Conservation (phyloP, 768 basidiomycete genomes). For the Kwoniella heveanensis region DNA sequence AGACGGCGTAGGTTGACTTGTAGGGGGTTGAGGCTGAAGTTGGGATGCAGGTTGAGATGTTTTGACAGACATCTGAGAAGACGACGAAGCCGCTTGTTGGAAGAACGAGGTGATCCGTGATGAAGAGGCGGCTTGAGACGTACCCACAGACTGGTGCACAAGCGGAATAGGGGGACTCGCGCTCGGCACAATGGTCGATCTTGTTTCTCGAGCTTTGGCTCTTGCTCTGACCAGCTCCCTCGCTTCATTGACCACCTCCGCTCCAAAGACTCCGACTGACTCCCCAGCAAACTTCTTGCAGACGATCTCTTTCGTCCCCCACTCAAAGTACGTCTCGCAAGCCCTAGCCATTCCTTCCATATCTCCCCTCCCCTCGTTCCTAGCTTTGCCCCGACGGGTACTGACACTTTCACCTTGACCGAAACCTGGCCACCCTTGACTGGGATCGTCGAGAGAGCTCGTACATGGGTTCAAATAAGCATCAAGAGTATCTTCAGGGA, state of each 20-base stretch:
- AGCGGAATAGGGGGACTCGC: neutral
- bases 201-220: conserved; percentile 57
- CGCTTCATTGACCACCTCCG: conserved; percentile 69
- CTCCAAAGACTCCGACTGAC: conserved; percentile 73
- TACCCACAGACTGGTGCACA: conserved; percentile 2
- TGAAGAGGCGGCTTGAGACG: conserved; percentile 14
- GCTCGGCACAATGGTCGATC: neutral
- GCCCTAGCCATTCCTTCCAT: conserved; percentile 66
- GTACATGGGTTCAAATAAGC: conserved; percentile 77
- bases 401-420: conserved; percentile 27
- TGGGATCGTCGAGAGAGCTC: conserved; percentile 24
- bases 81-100: conserved; percentile 37
- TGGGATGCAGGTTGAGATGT: conserved; percentile 57
- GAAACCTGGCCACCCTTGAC: conserved; percentile 50
- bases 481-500: conserved; percentile 72
- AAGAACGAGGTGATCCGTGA: conserved; percentile 55
- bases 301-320: conserved; percentile 81
- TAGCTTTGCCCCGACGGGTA: conserved; percentile 32
- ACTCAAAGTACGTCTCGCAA: conserved; percentile 88
- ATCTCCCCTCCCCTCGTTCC: conserved; percentile 50
- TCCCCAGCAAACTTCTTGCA: conserved; percentile 71
- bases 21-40: conserved; percentile 62
- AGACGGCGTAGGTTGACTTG: conserved; percentile 27
- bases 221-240: conserved; percentile 64
- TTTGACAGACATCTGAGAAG: conserved; percentile 7